These are phyloP conservation scores for Trichophyton schoenleinii DNA, from an alignment of 2,329 filamentous ascomycete genomes.

Conservation along the genomic window DNA sequence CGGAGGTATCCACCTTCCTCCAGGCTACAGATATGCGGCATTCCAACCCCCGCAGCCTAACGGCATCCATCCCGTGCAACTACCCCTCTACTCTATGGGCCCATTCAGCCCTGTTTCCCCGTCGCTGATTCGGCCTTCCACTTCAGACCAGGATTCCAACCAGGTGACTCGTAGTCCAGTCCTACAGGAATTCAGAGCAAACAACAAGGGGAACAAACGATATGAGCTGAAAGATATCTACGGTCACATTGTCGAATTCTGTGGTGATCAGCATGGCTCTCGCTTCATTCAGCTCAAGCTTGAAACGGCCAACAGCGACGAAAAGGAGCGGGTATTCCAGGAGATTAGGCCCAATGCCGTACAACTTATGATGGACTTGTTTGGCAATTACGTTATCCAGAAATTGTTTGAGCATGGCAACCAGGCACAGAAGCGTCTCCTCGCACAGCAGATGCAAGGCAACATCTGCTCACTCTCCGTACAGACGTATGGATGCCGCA, in stretches of 20 bases:
- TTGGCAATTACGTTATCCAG: conserved; percentile 96
- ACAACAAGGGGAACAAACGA: conserved; percentile 57
- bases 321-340: conserved; percentile 79
- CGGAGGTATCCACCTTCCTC: conserved; percentile 11
- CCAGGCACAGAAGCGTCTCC: conserved; percentile 76
- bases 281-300: conserved; percentile 91
- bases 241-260: conserved; percentile 80
- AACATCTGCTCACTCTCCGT: conserved; percentile 67
- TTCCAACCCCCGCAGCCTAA: conserved; percentile 24
- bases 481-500: conserved; percentile 87
- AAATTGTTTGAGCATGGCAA: conserved; percentile 96
- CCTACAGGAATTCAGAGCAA: conserved; percentile 66
- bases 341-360: conserved; percentile 76
- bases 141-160: conserved; percentile 46
- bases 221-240: conserved; percentile 80
- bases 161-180: conserved; percentile 56
- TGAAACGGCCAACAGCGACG: conserved; percentile 84
- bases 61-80: conserved; percentile 14
- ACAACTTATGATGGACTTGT: conserved; percentile 89
- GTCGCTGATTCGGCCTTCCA: conserved; percentile 29
- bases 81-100: not conserved
- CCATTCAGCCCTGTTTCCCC: conserved; percentile 16
- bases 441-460: conserved; percentile 78
- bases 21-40: conserved; percentile 21
- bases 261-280: conserved; percentile 88